These are phyloP conservation scores for Lathyrus aphaca DNA, from an alignment of 306 rosid genomes.

Conservation along the genomic window DNA sequence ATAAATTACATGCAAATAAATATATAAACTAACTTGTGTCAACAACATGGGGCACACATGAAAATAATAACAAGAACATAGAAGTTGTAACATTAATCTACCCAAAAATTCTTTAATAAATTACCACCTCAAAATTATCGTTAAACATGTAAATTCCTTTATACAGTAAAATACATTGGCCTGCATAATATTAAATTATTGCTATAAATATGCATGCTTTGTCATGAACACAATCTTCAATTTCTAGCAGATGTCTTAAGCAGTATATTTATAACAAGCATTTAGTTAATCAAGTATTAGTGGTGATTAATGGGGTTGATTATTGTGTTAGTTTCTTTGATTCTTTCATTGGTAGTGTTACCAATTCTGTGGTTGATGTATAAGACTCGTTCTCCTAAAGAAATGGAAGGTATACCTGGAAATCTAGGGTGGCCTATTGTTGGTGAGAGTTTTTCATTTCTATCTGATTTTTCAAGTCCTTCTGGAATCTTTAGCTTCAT, in stretches of 20 bases:
- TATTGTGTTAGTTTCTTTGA: conserved; percentile 35
- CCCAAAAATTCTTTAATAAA: conserved; percentile 3
- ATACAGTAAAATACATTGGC: conserved; percentile 29
- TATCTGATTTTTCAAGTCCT: conserved; percentile 75
- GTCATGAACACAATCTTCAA: conserved; percentile 26
- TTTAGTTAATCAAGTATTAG: conserved; percentile 17
- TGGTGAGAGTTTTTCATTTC: conserved; percentile 75
- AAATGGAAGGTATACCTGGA: conserved; percentile 76
- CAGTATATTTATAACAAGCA: not conserved
- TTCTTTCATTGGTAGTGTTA: conserved; percentile 41
- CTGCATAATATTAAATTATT: conserved; percentile 20
- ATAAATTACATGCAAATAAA: not conserved
- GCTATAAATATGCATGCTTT: conserved; percentile 4
- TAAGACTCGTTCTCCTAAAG: conserved; percentile 61
- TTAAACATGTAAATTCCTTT: conserved; percentile 10
- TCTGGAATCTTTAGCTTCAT: conserved; percentile 84
- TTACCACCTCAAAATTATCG: conserved; percentile 18
- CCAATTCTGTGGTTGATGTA: conserved; percentile 46
- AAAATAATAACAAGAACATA: conserved; percentile 38
- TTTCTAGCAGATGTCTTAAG: conserved; percentile 19
- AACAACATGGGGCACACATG: not conserved
- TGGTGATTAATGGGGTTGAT: conserved; percentile 49
- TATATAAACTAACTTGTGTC: not conserved
- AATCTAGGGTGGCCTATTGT: conserved; percentile 85
- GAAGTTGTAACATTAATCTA: conserved; percentile 16